A percentile compares a stretch with the other conserved stretches of the same genome.
phyloP scores from a whole-genome alignment of 2,329 filamentous ascomycete genomes.

The Berkeleyomyces basicola region DNA sequence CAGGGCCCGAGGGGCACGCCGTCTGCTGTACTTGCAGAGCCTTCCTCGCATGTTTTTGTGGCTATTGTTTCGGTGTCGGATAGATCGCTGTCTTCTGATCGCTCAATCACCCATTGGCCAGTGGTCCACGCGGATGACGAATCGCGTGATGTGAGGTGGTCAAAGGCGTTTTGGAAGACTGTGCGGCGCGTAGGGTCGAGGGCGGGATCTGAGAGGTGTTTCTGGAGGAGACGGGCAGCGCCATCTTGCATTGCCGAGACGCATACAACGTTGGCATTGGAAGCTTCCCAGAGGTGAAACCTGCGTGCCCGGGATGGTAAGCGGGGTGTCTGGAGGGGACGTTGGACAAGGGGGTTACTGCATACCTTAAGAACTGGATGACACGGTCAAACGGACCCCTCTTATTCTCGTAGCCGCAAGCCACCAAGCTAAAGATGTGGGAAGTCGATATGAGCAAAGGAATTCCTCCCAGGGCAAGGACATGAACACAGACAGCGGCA shows the following conservation, averaged over 20 bases:
- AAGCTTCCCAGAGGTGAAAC: constrained; percentile 41
- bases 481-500: not conserved
- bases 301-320: constrained; percentile 14
- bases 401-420: constrained; percentile 40
- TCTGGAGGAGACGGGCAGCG: constrained; percentile 34
- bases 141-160: constrained; percentile 36
- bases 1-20: constrained; percentile 35
- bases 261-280: constrained; percentile 44
- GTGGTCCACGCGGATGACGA: constrained; percentile 43
- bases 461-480: not conserved
- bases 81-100: constrained; percentile 52
- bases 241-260: constrained; percentile 53
- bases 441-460: too few relatives aligned
- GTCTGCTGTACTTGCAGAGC: not conserved
- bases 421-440: constrained; percentile 31
- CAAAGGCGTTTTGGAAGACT: constrained; percentile 36
- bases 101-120: constrained; percentile 65
- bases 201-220: constrained; percentile 23
- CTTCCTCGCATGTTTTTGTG: constrained; percentile 3
- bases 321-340: too few relatives aligned
- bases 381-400: constrained; percentile 35
- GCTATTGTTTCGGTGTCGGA: constrained; percentile 50
- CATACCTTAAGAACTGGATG: constrained; percentile 39
- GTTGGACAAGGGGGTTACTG: not conserved
- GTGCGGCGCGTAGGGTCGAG: constrained; percentile 20